Evolutionary conservation across 345 rosid species (phyloP).

Genomic region (Boechera retrofracta): DNA sequence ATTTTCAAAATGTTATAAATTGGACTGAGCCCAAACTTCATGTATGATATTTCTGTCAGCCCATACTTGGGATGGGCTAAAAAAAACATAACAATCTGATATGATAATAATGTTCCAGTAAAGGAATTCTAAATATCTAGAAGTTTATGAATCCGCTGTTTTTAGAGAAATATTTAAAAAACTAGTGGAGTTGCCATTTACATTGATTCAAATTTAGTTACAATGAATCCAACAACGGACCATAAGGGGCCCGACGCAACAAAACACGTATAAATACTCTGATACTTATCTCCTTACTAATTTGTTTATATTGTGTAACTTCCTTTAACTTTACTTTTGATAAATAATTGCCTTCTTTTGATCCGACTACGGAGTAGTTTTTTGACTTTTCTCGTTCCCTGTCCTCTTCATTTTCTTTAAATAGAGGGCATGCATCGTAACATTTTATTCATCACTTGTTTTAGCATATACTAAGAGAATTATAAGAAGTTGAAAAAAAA

Average conservation of each 20-base stretch:
- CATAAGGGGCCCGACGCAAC: background rate
- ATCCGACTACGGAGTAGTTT: background rate
- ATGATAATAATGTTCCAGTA: too few species aligned
- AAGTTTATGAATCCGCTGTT: too few species aligned
- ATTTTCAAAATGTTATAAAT: too few species aligned
- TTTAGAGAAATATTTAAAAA: too few species aligned
- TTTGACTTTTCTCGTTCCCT: constrained; percentile 29
- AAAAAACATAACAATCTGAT: too few species aligned
- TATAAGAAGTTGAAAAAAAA: background rate
- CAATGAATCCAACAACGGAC: too few species aligned
- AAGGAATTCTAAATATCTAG: too few species aligned
- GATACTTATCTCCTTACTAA: constrained; percentile 21
- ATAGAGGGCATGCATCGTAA: background rate
- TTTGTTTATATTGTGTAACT: background rate
- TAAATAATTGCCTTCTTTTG: background rate
- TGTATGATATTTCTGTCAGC: too few species aligned
- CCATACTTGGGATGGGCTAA: too few species aligned
- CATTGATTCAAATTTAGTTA: too few species aligned
- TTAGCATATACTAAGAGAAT: background rate
- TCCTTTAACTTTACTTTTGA: background rate
- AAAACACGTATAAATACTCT: constrained; percentile 1
- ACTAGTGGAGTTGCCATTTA: too few species aligned
- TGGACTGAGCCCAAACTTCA: too few species aligned
- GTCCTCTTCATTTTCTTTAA: background rate
- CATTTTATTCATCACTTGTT: constrained; percentile 23